Percentiles rank a stretch among this genome's conserved stretches.
Evolutionary conservation across 345 rosid genomes (phyloP).

Genomic region (Pistacia integerrima): DNA sequence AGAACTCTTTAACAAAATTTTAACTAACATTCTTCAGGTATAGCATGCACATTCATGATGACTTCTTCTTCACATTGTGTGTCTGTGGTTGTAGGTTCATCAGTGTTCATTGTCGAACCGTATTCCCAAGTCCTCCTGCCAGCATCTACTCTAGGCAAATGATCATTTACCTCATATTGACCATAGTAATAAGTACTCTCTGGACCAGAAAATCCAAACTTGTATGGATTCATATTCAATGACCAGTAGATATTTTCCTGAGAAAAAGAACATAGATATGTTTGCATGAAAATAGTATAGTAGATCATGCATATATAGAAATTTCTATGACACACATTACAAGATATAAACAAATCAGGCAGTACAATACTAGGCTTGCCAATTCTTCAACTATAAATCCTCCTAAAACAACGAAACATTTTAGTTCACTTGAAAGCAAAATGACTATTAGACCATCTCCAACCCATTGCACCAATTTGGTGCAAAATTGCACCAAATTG

Average conservation of each 20-base stretch:
- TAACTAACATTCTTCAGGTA: conserved; percentile 56
- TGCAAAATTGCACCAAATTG: no score
- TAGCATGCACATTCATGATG: conserved; percentile 25
- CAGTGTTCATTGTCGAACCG: conserved; percentile 33
- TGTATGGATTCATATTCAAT: conserved; percentile 55
- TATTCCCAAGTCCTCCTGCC: conserved; percentile 53
- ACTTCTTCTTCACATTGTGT: conserved; percentile 34
- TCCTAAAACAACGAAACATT: neutral
- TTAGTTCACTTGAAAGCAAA: neutral
- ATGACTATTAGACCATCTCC: no score
- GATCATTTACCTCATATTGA: conserved; percentile 49
- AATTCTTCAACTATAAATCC: conserved; percentile 2
- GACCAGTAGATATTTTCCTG: conserved; percentile 60
- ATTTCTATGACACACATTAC: neutral
- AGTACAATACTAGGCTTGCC: neutral
- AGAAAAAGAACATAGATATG: neutral
- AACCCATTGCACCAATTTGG: no score
- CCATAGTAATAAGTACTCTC: conserved; percentile 45
- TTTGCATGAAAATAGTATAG: neutral
- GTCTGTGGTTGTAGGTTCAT: conserved; percentile 39
- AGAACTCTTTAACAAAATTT: neutral
- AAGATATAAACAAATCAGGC: neutral
- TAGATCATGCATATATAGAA: neutral
- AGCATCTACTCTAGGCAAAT: conserved; percentile 45
- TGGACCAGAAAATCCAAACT: conserved; percentile 55